Base-by-base conservation (phyloP, 495 filamentous ascomycete genomes). In the Talaromyces borbonicus region DNA sequence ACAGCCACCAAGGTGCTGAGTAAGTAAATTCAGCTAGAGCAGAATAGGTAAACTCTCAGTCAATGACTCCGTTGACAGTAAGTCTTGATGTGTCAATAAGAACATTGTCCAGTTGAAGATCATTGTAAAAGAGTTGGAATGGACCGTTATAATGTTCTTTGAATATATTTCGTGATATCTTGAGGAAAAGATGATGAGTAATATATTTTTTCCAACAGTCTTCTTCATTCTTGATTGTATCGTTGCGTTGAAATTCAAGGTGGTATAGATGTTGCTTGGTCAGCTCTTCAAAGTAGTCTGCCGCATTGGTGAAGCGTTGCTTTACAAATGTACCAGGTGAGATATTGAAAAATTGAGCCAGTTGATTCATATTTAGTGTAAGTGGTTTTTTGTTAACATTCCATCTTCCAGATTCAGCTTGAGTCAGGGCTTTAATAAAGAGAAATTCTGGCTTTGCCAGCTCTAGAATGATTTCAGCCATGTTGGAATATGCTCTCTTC, bases 181-280 rank as follows among this genome's bases (percentile, higher is more conserved):
- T 56, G 38, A 55, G 53, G 47, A 68, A 66, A 4, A 72, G 51
- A 40, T 63, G 63, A 22, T 69, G 71, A 5, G 70, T 66, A 2
- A 69, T 60, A 32, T 70, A 69, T 45, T 67, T 72, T 47, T 64
- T 65, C 22, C 61, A 58, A 43, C 58, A 66, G 48, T 73, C 68
- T 14, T 60, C 57, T 35, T 60, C 59, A 5, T 61, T 52, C 25
- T 33, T 43, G 11, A 69, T 49, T 29, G 61, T 51, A 44, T 71
- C 61, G 46, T 71, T 71, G 42, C 59, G 64, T 52, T 73, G 66
- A 43, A 67, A 60, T 20, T 58, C 23, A 9, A 74, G 61, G 42
- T 67, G 60, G 37, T 60, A 57, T 38, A 75, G 37, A 42, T 75
- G 69, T 54, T 73, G 66, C 1, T 59, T 49, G 11, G 63, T 68